Base-by-base conservation (phyloP, 108 stramenopile species). In the Pinguiococcus pyrenoidosus region DNA sequence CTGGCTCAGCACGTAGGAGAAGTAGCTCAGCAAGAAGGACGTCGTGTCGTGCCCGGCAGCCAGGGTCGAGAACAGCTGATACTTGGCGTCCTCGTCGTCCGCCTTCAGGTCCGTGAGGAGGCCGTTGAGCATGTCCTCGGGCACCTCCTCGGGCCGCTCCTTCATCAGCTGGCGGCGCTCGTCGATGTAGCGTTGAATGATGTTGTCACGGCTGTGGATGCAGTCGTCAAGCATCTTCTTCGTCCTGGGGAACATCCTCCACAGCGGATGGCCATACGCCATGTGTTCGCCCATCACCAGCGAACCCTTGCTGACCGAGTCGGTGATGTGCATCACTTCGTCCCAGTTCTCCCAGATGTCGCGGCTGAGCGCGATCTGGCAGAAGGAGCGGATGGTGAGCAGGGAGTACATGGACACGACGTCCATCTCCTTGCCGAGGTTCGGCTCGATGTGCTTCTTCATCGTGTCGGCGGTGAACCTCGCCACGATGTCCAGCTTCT, bases 31-130 rank as follows among this genome's bases (percentile, higher is more conserved):
- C 13, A 51, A 51, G 23, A 32, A 39, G 12, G 50, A 4, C 13
- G 50, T 51, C 22, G 50, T 51, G 23, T 51, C 39, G 23, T 41
- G 39, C 7, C 39, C 50, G 8, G 50, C 50, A 6, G 20, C 8
- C 50, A 51, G 12, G 8, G 37, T 13, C 6, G 50, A 32, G 12
- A 6, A n/a, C 16, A 51, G 32, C 6, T 42, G 40, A n/a, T n/a
- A n/a, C 17, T 51, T 30, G 5, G n/a, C 5, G 4, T 37, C 37
- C 23, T 51, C 36, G 4, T 27, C 20, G 16, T 51, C 37, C 9
- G 37, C 4, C 34, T 37, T 4, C 4, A 13, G 4, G 13, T 51
- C 6, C 17, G 28, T n/a, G 4, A 51, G n/a, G 13, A 51, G 6
- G 4, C 13, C 6, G 12, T 7, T 24, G 35, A 51, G 24, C 6